Conservation (phyloP, 805 yeast genomes). For the Wickerhamiella australiensis region DNA sequence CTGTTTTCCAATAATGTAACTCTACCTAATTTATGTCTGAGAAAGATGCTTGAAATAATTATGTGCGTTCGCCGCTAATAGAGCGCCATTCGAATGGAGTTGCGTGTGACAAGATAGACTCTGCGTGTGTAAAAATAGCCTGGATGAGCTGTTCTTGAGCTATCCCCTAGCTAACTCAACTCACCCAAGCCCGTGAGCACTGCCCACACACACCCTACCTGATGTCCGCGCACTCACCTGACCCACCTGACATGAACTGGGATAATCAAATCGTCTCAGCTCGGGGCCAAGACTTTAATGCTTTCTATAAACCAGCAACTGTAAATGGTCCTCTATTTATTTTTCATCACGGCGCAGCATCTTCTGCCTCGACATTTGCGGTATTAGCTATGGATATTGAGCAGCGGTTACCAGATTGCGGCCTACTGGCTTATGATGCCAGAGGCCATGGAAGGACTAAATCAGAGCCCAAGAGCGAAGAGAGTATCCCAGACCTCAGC, state of each 20-base stretch:
- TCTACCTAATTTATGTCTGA: conserved; percentile 1
- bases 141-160: too few species aligned
- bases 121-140: too few species aligned
- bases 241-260: conserved; percentile 1
- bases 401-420: conserved; percentile 37
- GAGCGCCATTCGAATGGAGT: too few species aligned
- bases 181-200: too few species aligned
- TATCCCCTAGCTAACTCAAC: too few species aligned
- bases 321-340: conserved; percentile 45
- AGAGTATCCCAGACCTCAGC: conserved; percentile 29
- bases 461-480: neutral
- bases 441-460: conserved; percentile 65
- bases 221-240: neutral
- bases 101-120: too few species aligned
- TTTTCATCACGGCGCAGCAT: conserved; percentile 93
- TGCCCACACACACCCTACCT: neutral
- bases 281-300: conserved; percentile 11
- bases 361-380: conserved; percentile 70
- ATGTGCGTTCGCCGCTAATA: too few species aligned
- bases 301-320: conserved; percentile 42
- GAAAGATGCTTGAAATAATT: neutral
- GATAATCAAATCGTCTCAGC: neutral
- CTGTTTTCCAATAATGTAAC: neutral
- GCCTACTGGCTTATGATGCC: conserved; percentile 60
- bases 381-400: conserved; percentile 32